Base-by-base conservation (phyloP, 495 filamentous ascomycete species). In the Lasiosphaeria ovina region DNA sequence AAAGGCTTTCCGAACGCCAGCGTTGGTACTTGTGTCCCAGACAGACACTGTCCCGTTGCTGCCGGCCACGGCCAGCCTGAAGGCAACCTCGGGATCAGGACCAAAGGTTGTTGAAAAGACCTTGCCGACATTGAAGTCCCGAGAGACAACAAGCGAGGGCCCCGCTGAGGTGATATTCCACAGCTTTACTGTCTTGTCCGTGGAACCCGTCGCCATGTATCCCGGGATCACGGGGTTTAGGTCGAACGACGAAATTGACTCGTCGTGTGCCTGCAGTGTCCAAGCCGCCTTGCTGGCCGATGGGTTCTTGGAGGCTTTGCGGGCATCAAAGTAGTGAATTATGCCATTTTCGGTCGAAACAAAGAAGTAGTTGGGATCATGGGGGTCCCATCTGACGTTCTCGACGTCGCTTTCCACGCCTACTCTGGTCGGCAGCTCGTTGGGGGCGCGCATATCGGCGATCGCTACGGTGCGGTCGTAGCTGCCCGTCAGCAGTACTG, bases 1-100 rank as follows among this genome's bases (percentile, higher is more conserved):
- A 76, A 99, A 99, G 8, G 87, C 86, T 58, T 88, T 81, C 58
- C 94, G 84, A n/a, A 99, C 92, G 14, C 90, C 90, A 3, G 79
- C 83, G 75, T 98, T 98, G 9, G 95, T 98, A 63, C 89, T 92
- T 3, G 94, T 96, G 73, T 99, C 94, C 94, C 94, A 99, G 35
- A 99, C 82, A 66, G 93, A 89, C 62, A 97, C 85, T n/a, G 80
- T 79, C 3, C 95, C 94, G 78, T 97, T 96, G 81, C 92, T 97
- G 45, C 94, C 94, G 9, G 92, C 93, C 36, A 99, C 91, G 4
- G 92, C 90, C 36, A 99, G 78, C 51, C 94, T 82, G 76, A 97
- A 98, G 38, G 89, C 89, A 9, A 97, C 91, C 74, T 91, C 91
- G 36, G 83, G 63, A 70, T 99, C 95, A 0, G 94, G 92, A 8